Evolutionary conservation across 2,329 filamentous ascomycete genomes (phyloP), one percentile per base, ranked within the genome.

Genomic region (Aureobasidium sp.): DNA sequence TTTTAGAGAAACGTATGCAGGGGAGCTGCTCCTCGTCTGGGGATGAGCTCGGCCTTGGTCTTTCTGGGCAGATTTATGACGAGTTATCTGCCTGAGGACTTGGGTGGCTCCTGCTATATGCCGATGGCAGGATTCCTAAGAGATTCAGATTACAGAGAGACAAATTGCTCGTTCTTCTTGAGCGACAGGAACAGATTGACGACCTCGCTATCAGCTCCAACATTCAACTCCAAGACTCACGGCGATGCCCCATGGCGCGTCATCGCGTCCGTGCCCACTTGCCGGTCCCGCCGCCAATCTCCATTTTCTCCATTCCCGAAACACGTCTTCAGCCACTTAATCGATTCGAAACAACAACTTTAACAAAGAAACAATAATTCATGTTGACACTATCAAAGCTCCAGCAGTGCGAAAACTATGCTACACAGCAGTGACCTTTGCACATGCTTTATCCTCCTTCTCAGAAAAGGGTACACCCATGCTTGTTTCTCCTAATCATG

Each of bases 331-430:
- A 2, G 1, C 37, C 17, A 41, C 43, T 5, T 8, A 15, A 15
- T 46, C 43, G n/a, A 24, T 39, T n/a, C 20, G 20, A 39, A 52
- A 52, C 51, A n/a, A 53, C 6, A 9, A 2, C 39, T 20, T 55
- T 26, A 3, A 36, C 12, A 27, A 24, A 36, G 39, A 57, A 20
- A 34, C 29, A 44, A 46, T 57, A 57, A 13, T 34, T 26, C 5
- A 57, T 57, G 53, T 46, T 29, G 27, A 46, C 53, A 41, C 53
- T 57, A 46, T 20, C 29, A 57, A 57, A 57, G n/a, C 53, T 57
- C 53, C 41, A 41, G 34, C 41, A 48, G 55, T 59, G 55, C 9
- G 41, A 47, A 41, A 59, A 59, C 29, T 39, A 59, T 50, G 43
- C 36, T 39, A 41, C 17, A 12, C 53, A 27, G 53, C 39, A 43